Evolutionary conservation across 2,329 filamentous ascomycete species (phyloP).

Genomic region (Stagonosporopsis cucurbitacearum): DNA sequence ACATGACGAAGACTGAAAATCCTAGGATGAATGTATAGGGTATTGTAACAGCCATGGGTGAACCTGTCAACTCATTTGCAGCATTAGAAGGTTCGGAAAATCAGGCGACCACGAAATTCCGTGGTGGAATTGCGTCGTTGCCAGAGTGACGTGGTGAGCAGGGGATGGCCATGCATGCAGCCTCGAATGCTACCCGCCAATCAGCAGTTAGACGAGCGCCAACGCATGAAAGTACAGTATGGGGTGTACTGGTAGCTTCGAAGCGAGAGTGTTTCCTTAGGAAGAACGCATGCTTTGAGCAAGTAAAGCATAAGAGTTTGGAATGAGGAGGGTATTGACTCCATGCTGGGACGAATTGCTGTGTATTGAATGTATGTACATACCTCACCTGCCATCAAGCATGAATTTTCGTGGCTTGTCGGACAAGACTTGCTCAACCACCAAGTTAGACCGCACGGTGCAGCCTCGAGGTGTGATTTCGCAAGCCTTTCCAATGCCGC

Average conservation of each 20-base stretch:
- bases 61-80: background rate
- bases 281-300: background rate
- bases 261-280: background rate
- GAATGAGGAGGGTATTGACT: background rate
- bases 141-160: slow-evolving; percentile 16
- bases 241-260: background rate
- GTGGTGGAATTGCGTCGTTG: slow-evolving; percentile 8
- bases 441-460: background rate
- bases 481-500: background rate
- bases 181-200: slow-evolving; percentile 5
- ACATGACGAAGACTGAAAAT: background rate
- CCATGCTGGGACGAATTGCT: background rate
- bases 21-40: background rate
- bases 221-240: slow-evolving; percentile 2
- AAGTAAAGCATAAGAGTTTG: background rate
- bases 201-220: slow-evolving; percentile 8
- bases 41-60: slow-evolving; percentile 5
- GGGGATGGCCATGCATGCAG: slow-evolving; percentile 8
- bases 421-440: background rate
- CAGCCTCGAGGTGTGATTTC: background rate
- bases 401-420: background rate
- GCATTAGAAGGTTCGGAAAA: slow-evolving; percentile 6
- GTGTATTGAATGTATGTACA: background rate
- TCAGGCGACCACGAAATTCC: slow-evolving; percentile 6
- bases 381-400: background rate